Evolutionary conservation across 208 protist species (phyloP), one percentile per base, ranked within the genome.

Genomic region (Novymonas esmeraldas): DNA sequence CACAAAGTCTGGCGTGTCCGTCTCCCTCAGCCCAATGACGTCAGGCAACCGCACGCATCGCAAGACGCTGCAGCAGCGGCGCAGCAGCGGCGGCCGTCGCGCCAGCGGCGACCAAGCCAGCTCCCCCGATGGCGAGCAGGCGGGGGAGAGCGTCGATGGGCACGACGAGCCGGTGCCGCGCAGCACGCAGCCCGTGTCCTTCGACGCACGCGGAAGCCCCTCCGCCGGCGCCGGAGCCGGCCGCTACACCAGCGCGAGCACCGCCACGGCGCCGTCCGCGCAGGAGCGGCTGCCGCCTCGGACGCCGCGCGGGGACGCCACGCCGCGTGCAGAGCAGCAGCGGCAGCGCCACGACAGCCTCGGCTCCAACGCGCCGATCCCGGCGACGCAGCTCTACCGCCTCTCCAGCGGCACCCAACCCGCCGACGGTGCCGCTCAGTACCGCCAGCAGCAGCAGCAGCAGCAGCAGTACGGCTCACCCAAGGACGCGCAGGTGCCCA

Each of bases 1-100:
- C 39, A 60, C 46, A 2, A 58, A 67, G 57, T 63, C 49, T 0
- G 59, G 41, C 26, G 41, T 71, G 16, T 79, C 68, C 1, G 50
- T 75, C 20, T 70, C 61, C 14, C 60, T 69, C 45, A 69, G 61
- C 34, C 57, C 63, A 18, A 64, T 70, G 67, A 75, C 67, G 9
- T 64, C 67, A 33, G 58, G 16, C 0, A 28, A 29, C 3, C 29
- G 6, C 44, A 29, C 58, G 33, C 7, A 29, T 2, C 46, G 56
- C 41, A 51, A 48, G 51, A 49, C 59, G 42, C 22, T 36, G 50
- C 67, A 28, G 50, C 51, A 31, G 49, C 16, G 42, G 10, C 22
- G 22, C 18, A 29, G 59, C n/a, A 9, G 1, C 31, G 10, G 22
- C 34, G 0, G 13, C 20, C 20, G 16, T 2, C 41, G 16, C 13